Base-by-base conservation (phyloP, 305 asterid genomes). In the Solanum chacoense region DNA sequence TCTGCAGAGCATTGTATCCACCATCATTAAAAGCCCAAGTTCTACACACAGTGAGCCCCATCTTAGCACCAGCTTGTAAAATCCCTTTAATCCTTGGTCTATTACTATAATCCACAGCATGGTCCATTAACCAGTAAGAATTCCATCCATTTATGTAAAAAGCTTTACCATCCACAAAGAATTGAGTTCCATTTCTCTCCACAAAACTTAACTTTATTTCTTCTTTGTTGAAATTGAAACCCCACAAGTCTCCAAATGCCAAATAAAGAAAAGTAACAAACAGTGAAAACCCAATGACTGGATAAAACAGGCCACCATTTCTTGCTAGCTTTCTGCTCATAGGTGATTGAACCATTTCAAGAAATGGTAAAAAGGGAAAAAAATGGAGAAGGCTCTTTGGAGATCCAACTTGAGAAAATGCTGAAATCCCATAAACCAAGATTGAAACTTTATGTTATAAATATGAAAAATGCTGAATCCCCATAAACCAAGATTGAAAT, bases 21-120 rank as follows among this genome's bases (percentile, higher is more conserved):
- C 99, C 99, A 85, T 96, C 99, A 92, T 93, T 97, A 91, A 97
- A 97, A 79, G 99, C 99, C 99, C 99, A 97, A 89, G 99, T 93
- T 92, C 99, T 94, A 87, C 99, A 97, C 2, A 97, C 98, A 88
- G 98, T 97, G 59, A 97, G 95, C 1, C 99, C 99, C 99, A 97
- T 97, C 89, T 90, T 95, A 13, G 99, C 98, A 90, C 98, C 97
- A 84, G 95, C 91, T 91, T 95, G 97, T 76, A 97, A 90, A 88
- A 97, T 92, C 26, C 89, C 91, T 90, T 93, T 93, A 88, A 96
- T 91, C 91, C 93, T 95, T 63, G 91, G 92, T 79, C 92, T 95
- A 14, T 90, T 96, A 38, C 89, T 92, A 9, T 89, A 94, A 85
- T 97, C 98, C 77, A 93, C 99, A 88, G 98, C 96, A 89, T 96